phyloP scores from a whole-genome alignment of 2,329 filamentous ascomycete species.

The Epichloe elymi region DNA sequence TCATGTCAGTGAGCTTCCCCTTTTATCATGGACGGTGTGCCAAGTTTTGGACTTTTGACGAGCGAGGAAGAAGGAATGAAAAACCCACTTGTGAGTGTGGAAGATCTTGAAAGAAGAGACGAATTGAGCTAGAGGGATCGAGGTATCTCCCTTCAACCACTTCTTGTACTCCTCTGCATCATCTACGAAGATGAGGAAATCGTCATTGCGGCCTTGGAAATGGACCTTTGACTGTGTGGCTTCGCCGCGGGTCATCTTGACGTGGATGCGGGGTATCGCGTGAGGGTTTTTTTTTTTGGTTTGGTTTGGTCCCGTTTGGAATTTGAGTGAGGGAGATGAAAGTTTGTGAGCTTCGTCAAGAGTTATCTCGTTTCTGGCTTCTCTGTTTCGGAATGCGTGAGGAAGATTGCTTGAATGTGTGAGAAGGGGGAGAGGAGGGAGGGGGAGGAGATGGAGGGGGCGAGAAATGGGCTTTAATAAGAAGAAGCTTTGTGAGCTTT shows the following conservation, averaged over 20 bases:
- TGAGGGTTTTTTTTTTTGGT: background rate
- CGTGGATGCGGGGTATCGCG: background rate
- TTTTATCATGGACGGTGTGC: background rate
- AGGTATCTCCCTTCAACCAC: constrained; percentile 65
- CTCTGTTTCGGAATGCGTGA: no score
- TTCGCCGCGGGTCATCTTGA: constrained; percentile 59
- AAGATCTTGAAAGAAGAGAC: constrained; percentile 84
- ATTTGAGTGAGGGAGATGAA: background rate
- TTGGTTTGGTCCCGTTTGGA: background rate
- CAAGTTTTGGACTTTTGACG: background rate
- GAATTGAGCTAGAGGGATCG: constrained; percentile 69
- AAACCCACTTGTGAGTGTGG: constrained; percentile 69
- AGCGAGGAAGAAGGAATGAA: background rate
- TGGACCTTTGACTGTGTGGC: constrained; percentile 62
- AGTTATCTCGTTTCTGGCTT: background rate
- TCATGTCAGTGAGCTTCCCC: background rate
- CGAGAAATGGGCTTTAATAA: background rate
- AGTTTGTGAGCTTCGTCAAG: background rate
- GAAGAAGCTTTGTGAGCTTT: background rate
- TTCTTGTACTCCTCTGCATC: constrained; percentile 53
- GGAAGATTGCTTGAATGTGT: no score
- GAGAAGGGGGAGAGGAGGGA: background rate
- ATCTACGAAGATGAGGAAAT: constrained; percentile 48
- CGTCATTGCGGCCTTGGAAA: constrained; percentile 58
- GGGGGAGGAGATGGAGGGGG: background rate